These are phyloP conservation scores for Arabidopsis hybrid DNA, from an alignment of 441 rosid species.

Conservation along the genomic window DNA sequence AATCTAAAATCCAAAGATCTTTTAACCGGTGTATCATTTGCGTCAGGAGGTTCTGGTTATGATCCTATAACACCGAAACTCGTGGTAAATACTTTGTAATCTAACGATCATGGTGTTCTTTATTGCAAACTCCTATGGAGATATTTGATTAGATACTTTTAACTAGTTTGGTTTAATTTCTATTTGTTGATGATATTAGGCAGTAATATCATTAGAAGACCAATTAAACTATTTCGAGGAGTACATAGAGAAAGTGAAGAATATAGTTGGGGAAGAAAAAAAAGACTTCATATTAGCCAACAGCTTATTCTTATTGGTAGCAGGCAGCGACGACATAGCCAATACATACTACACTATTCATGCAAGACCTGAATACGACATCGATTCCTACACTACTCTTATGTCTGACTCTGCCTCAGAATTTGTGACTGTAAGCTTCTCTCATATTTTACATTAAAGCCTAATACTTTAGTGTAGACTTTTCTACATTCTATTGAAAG, in stretches of 20 bases:
- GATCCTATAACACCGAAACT: slow-evolving; percentile 75
- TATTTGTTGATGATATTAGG: slow-evolving; percentile 45
- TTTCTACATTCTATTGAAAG: not conserved
- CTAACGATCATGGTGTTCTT: not conserved
- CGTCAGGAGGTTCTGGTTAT: slow-evolving; percentile 81
- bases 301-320: slow-evolving; percentile 53
- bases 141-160: slow-evolving; percentile 1
- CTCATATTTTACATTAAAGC: not conserved
- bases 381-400: slow-evolving; percentile 62
- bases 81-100: slow-evolving; percentile 52
- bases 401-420: slow-evolving; percentile 57
- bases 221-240: slow-evolving; percentile 62
- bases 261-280: slow-evolving; percentile 58
- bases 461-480: not conserved
- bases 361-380: slow-evolving; percentile 55
- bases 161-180: not conserved
- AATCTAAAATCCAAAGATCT: slow-evolving; percentile 59
- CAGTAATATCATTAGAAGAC: slow-evolving; percentile 50
- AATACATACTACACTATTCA: slow-evolving; percentile 58
- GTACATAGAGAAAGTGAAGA: slow-evolving; percentile 60
- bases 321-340: slow-evolving; percentile 81
- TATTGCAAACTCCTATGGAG: not conserved
- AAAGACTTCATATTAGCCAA: slow-evolving; percentile 51
- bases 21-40: slow-evolving; percentile 82
- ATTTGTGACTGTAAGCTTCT: slow-evolving; percentile 57